Conservation (phyloP, 257 asterid species). For the Nicotiana otophora region DNA sequence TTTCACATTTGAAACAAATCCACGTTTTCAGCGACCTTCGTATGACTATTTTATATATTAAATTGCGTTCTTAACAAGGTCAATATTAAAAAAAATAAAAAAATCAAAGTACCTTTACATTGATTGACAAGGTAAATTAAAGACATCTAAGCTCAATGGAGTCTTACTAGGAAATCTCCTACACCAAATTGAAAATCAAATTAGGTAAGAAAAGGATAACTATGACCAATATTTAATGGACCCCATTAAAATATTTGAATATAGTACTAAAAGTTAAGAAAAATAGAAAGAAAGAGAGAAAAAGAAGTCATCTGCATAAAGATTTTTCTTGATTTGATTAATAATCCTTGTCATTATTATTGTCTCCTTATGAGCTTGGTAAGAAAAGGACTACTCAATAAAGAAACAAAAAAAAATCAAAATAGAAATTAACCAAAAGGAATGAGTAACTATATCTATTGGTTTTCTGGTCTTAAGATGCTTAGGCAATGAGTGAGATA, state of each 20-base stretch:
- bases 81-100: neutral
- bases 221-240: conserved; percentile 1
- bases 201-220: conserved; percentile 7
- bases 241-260: neutral
- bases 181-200: neutral
- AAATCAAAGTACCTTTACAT: neutral
- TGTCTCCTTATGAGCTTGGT: conserved; percentile 9
- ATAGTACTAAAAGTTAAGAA: neutral
- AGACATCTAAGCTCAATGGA: conserved; percentile 1
- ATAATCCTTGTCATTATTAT: conserved; percentile 7
- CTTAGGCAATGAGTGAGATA: conserved; percentile 23
- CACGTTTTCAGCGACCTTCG: neutral
- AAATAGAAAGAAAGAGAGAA: neutral
- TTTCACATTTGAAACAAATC: neutral
- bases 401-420: conserved; percentile 3
- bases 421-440: conserved; percentile 13
- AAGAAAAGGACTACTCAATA: conserved; percentile 10
- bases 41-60: neutral
- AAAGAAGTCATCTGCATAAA: conserved; percentile 1
- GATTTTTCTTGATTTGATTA: conserved; percentile 6
- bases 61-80: neutral
- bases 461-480: neutral
- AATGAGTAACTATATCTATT: neutral
- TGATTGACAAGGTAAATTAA: neutral
- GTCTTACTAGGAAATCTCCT: conserved; percentile 7